Evolutionary conservation across 2,329 filamentous ascomycete species (phyloP).

Genomic region (Teratosphaeriaceae sp.): DNA sequence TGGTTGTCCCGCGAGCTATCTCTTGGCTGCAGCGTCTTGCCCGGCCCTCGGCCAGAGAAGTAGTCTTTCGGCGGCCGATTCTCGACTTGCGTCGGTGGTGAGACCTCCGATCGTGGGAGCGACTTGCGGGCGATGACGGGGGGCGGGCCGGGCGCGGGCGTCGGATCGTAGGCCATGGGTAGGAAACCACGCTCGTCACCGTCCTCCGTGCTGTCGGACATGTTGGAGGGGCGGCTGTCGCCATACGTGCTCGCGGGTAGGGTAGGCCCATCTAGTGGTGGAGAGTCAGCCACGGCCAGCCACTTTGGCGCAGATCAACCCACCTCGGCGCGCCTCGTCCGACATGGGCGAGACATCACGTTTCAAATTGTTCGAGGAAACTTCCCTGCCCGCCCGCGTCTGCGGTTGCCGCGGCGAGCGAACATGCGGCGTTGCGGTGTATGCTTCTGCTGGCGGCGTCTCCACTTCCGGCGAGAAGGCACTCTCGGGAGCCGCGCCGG

Average conservation of each 20-base stretch:
- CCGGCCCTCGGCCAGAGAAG: slow-evolving; percentile 32
- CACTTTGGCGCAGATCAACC: slow-evolving; percentile 20
- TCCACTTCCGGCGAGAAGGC: slow-evolving; percentile 53
- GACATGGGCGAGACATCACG: slow-evolving; percentile 31
- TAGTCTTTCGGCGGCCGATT: slow-evolving; percentile 36
- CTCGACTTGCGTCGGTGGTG: slow-evolving; percentile 22
- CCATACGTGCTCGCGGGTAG: slow-evolving; percentile 72
- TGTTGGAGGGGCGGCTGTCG: slow-evolving; percentile 66
- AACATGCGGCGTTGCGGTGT: slow-evolving; percentile 63
- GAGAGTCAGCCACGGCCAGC: slow-evolving; percentile 11
- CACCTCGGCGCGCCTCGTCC: slow-evolving; percentile 28
- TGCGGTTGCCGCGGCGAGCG: slow-evolving; percentile 32
- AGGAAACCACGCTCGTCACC: slow-evolving; percentile 49
- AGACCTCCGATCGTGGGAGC: slow-evolving; percentile 18
- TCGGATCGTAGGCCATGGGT: slow-evolving; percentile 47
- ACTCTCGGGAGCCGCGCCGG: slow-evolving; percentile 59
- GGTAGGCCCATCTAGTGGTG: slow-evolving; percentile 51
- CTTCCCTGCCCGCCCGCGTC: slow-evolving; percentile 21
- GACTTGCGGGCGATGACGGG: slow-evolving; percentile 22
- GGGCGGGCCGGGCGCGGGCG: slow-evolving; percentile 26
- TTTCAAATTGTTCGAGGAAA: slow-evolving; percentile 17
- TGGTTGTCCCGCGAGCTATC: slow-evolving; percentile 37
- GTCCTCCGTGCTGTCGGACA: slow-evolving; percentile 54
- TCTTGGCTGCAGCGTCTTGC: slow-evolving; percentile 30
- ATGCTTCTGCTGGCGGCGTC: slow-evolving; percentile 52